A percentile compares a stretch with the other conserved stretches of the same genome.
These are phyloP conservation scores for Scedosporium aurantiacum DNA, from an alignment of 2,329 filamentous ascomycete species.

Conservation along the genomic window DNA sequence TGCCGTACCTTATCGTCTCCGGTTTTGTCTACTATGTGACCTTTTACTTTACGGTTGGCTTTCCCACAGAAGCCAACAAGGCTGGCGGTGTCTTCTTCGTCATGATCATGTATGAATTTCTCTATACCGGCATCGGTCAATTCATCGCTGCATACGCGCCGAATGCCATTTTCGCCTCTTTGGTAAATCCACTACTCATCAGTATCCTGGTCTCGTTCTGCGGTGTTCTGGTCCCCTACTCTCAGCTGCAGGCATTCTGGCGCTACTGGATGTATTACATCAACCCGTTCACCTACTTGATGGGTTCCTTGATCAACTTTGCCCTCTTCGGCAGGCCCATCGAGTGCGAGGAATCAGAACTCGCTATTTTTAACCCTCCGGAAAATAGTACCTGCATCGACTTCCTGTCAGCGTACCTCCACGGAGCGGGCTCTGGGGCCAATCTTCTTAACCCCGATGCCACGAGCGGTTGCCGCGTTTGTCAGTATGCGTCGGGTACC, in stretches of 20 bases:
- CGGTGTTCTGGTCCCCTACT: slow-evolving; percentile 61
- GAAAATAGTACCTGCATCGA: slow-evolving; percentile 41
- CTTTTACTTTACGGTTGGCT: slow-evolving; percentile 40
- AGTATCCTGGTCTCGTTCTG: slow-evolving; percentile 58
- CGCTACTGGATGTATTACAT: slow-evolving; percentile 52
- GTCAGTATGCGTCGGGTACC: slow-evolving; percentile 43
- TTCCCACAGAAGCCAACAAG: slow-evolving; percentile 29
- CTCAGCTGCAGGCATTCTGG: slow-evolving; percentile 55
- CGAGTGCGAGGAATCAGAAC: slow-evolving; percentile 34
- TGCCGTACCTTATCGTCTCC: slow-evolving; percentile 57
- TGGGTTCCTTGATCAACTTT: slow-evolving; percentile 44
- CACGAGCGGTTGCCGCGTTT: slow-evolving; percentile 45
- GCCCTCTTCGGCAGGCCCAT: slow-evolving; percentile 35
- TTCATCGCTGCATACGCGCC: slow-evolving; percentile 53
- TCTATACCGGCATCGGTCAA: slow-evolving; percentile 51
- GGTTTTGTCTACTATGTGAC: slow-evolving; percentile 55
- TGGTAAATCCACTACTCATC: slow-evolving; percentile 46
- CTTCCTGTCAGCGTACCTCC: slow-evolving; percentile 44
- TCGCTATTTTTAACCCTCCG: slow-evolving; percentile 40
- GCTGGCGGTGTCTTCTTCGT: slow-evolving; percentile 42
- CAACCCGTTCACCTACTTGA: slow-evolving; percentile 52
- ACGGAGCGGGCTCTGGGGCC: slow-evolving; percentile 31
- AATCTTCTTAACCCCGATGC: slow-evolving; percentile 51
- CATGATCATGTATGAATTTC: slow-evolving; percentile 48
- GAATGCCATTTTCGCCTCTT: slow-evolving; percentile 46